Evolutionary conservation across 139 green algal genomes (phyloP), one percentile per base, ranked within the genome.

Genomic region (Chlamydomonas incerta): DNA sequence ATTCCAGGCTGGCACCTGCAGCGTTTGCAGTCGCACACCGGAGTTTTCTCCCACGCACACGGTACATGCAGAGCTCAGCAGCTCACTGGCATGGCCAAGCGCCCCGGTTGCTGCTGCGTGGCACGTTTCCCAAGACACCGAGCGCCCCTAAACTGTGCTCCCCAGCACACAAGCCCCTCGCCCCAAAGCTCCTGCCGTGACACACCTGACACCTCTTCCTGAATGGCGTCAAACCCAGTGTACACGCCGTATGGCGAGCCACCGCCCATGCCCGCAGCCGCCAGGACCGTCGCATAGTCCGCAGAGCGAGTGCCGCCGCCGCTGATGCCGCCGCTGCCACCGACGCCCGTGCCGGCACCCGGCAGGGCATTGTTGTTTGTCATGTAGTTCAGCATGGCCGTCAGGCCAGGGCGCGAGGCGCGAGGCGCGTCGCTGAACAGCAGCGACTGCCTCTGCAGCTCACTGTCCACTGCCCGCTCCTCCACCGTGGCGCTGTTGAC

Each of bases 401-500:
- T 68, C 9, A 85, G 79, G n/a, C 31, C 26, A 11, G 79, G 79
- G 20, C 79, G 63, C 2, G 47, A 58, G 13, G 50, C 79, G 2
- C 14, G 9, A 33, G 79, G 79, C 79, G 74, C 35, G 74, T 88
- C 84, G 33, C 29, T 71, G 66, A 88, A 85, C 63, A 83, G 13
- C 26, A 83, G 72, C 9, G 74, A 62, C 28, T 81, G 66, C 0
- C 60, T 57, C 66, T 83, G 84, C 35, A 72, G 21, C 55, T 88
- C 84, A 31, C 60, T 15, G 37, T 58, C 75, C 74, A 88, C 55
- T 41, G 75, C 84, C 29, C 84, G 67, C 55, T 83, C 84, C 84
- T 88, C 84, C 72, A 85, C 74, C 8, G 68, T 41, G 2, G 67
- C 50, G 23, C 33, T 81, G 84, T 88, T 83, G 21, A 80, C 62